Conservation (phyloP, 306 rosid species). For the Cucumis melo region DNA sequence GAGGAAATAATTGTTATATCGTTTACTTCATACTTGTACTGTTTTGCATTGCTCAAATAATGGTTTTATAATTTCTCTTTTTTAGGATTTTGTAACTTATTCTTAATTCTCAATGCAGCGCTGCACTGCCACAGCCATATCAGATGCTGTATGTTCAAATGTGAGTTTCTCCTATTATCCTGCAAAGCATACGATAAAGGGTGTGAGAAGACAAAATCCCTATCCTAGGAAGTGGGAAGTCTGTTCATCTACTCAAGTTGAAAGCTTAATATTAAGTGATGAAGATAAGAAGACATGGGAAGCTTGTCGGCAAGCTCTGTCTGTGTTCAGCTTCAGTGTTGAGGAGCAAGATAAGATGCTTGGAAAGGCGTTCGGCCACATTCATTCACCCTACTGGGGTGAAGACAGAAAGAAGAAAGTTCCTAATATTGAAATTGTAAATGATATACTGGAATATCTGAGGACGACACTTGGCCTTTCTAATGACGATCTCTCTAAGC, state of each 20-base stretch:
- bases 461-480: slow-evolving; percentile 66
- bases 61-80: not conserved
- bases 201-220: slow-evolving; percentile 20
- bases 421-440: slow-evolving; percentile 39
- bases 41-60: not conserved
- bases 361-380: slow-evolving; percentile 74
- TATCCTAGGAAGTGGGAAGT: slow-evolving; percentile 38
- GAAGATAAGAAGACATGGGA: slow-evolving; percentile 64
- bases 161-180: not conserved
- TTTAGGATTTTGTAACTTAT: not conserved
- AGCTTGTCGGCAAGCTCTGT: slow-evolving; percentile 41
- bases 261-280: slow-evolving; percentile 22
- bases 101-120: not conserved
- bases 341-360: slow-evolving; percentile 82
- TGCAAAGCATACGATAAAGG: slow-evolving; percentile 22
- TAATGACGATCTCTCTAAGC: slow-evolving; percentile 55
- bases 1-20: not conserved
- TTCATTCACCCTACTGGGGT: slow-evolving; percentile 93
- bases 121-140: not conserved
- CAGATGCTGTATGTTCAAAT: not conserved
- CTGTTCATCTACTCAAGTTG: slow-evolving; percentile 39
- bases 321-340: slow-evolving; percentile 34
- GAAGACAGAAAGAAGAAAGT: slow-evolving; percentile 55
- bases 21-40: not conserved
- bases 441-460: slow-evolving; percentile 45